These are phyloP conservation scores for Metschnikowia matae DNA, from an alignment of 805 yeast species.

Conservation along the genomic window DNA sequence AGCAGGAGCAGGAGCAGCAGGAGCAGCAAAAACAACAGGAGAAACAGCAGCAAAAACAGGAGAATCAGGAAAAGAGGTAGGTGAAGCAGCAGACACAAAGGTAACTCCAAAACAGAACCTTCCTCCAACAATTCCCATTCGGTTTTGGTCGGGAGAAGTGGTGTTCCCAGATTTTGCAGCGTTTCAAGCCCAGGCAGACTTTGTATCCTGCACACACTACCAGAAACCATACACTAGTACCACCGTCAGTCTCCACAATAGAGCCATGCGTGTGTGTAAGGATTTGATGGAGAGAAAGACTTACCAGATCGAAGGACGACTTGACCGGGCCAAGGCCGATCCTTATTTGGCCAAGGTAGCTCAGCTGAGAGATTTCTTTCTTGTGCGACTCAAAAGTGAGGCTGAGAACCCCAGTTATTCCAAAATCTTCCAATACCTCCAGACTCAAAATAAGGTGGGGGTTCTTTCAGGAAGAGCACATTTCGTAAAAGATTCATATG, in stretches of 20 bases:
- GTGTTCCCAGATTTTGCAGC: slow-evolving; percentile 48
- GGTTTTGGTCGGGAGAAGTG: slow-evolving; percentile 45
- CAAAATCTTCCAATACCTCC: slow-evolving; percentile 42
- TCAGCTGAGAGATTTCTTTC: slow-evolving; percentile 48
- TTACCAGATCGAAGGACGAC: slow-evolving; percentile 58
- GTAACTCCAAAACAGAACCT: not conserved
- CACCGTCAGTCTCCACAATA: slow-evolving; percentile 19
- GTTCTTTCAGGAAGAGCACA: slow-evolving; percentile 49
- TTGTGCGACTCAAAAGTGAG: slow-evolving; percentile 40
- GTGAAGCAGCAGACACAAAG: too few species aligned
- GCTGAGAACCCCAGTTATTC: slow-evolving; percentile 24
- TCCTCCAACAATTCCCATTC: slow-evolving; percentile 15
- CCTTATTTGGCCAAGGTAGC: slow-evolving; percentile 49
- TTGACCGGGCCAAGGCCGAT: slow-evolving; percentile 52
- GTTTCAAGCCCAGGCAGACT: slow-evolving; percentile 37
- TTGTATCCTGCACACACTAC: slow-evolving; percentile 32
- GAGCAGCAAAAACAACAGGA: too few species aligned
- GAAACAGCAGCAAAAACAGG: too few species aligned
- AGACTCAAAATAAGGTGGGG: slow-evolving; percentile 48
- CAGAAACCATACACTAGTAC: slow-evolving; percentile 17
- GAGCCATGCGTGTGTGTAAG: slow-evolving; percentile 24
- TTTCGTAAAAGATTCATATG: slow-evolving; percentile 60
- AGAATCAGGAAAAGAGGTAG: too few species aligned
- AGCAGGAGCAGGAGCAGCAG: too few species aligned
- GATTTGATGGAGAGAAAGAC: slow-evolving; percentile 26